Base-by-base conservation (phyloP, 352 stramenopile species). In the Phytophthora pseudosyringae region DNA sequence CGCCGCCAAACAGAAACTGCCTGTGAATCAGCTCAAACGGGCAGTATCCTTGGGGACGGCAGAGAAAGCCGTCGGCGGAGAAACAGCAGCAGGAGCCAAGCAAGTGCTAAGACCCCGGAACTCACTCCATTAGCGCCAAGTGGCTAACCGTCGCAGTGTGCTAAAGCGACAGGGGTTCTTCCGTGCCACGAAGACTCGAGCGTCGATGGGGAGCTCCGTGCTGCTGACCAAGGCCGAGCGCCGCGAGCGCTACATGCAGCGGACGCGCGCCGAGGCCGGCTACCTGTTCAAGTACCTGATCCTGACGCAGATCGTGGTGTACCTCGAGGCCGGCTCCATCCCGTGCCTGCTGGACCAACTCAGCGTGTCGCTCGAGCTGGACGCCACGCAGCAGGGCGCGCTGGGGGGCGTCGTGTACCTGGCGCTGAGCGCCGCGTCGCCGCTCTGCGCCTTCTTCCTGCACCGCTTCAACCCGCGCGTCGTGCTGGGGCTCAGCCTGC, bases 231-330 rank as follows among this genome's bases (percentile, higher is more conserved):
- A 83, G 59, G 73, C 87, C 15, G 79, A 86, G 53, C 79, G 83
- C 38, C 76, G 81, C 26, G 83, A 90, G 68, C 71, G 76, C 58
- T 93, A 88, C 73, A 88, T 91, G 80, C 72, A 78, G 35, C 79
- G 83, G 69, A 93, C 80, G 21, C 82, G 86, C 39, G 68, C 74
- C 28, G 82, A 94, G 69, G 86, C 86, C 6, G 73, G 76, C 43
- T 95, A 93, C 51, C 66, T 94, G 47, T 95, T 95, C 75, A 94
- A 95, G 74, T 95, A 93, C 67, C 66, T 95, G 6, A 91, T 95
- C 55, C 46, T 95, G 38, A 90, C 87, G 47, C 87, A 95, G 64
- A 83, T 95, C 36, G 74, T 90, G 26, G 73, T 95, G 47, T 95
- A 95, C 59, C 76, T 93, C 40, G 86, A 95, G 57, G 85, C 86